Evolutionary conservation across 331 rosid species (phyloP).

Genomic region (Dryas integrifolia): DNA sequence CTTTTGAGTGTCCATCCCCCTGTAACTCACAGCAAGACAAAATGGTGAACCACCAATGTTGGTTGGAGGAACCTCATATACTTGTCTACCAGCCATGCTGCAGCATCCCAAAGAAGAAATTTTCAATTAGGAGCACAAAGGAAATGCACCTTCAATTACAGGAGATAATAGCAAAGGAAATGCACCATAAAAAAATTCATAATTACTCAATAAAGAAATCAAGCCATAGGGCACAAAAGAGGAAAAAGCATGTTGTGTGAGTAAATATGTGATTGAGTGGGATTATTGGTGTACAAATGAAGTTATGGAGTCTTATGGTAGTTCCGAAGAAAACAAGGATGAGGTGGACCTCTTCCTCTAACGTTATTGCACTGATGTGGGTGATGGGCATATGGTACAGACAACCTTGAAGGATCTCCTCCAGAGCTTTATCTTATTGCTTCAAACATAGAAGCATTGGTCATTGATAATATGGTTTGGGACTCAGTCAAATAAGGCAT

Average conservation of each 20-base stretch:
- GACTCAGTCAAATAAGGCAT: not conserved
- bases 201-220: not conserved
- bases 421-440: not conserved
- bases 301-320: not conserved
- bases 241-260: not conserved
- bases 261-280: not conserved
- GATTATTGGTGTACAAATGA: not conserved
- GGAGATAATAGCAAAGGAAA: not conserved
- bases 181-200: not conserved
- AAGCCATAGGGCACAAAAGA: not conserved
- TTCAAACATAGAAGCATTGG: too few relatives aligned
- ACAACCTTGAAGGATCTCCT: constrained; percentile 1
- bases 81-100: constrained; percentile 96
- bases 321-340: not conserved
- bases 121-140: constrained; percentile 4
- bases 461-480: not conserved
- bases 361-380: not conserved
- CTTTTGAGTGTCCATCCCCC: constrained; percentile 87
- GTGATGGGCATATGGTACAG: not conserved
- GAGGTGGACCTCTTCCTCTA: constrained; percentile 2
- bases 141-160: not conserved
- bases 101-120: constrained; percentile 27
- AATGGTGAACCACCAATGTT: constrained; percentile 73
- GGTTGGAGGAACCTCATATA: constrained; percentile 72
- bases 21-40: constrained; percentile 72